These are phyloP conservation scores for Sesbania bispinosa DNA, from an alignment of 306 rosid genomes.

Conservation along the genomic window DNA sequence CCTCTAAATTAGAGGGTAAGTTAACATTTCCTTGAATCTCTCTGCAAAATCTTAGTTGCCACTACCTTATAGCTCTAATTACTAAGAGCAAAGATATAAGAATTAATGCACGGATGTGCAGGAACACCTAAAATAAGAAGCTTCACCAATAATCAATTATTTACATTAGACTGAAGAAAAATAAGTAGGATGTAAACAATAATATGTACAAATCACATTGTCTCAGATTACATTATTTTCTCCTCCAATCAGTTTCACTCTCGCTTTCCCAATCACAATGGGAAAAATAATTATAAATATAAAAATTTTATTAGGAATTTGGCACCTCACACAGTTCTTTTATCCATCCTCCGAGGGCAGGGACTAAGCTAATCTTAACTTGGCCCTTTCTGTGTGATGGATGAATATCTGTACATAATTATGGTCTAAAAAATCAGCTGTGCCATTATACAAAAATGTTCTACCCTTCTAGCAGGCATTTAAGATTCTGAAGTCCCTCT, in stretches of 20 bases:
- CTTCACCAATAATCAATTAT: too few species aligned
- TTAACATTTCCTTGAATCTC: too few species aligned
- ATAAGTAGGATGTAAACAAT: conserved; percentile 25
- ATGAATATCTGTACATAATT: conserved; percentile 13
- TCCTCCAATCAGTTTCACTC: background rate
- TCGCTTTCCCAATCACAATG: background rate
- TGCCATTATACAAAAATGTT: background rate
- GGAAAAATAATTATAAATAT: background rate
- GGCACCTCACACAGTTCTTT: background rate
- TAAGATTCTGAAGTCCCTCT: conserved; percentile 71
- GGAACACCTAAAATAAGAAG: too few species aligned
- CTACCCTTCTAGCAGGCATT: conserved; percentile 44
- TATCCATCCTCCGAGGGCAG: conserved; percentile 9
- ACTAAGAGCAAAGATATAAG: too few species aligned
- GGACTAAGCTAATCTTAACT: conserved; percentile 6
- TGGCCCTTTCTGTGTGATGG: conserved; percentile 2
- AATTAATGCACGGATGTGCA: too few species aligned
- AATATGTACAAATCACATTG: conserved; percentile 19
- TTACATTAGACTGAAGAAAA: too few species aligned
- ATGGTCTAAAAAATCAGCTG: background rate
- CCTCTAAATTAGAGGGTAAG: too few species aligned
- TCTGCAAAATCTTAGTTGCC: too few species aligned
- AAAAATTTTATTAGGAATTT: background rate
- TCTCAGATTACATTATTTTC: conserved; percentile 12
- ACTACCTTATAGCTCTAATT: too few species aligned